Conservation (phyloP, 176 grass and related monocot species). For the Triticum monococcum region DNA sequence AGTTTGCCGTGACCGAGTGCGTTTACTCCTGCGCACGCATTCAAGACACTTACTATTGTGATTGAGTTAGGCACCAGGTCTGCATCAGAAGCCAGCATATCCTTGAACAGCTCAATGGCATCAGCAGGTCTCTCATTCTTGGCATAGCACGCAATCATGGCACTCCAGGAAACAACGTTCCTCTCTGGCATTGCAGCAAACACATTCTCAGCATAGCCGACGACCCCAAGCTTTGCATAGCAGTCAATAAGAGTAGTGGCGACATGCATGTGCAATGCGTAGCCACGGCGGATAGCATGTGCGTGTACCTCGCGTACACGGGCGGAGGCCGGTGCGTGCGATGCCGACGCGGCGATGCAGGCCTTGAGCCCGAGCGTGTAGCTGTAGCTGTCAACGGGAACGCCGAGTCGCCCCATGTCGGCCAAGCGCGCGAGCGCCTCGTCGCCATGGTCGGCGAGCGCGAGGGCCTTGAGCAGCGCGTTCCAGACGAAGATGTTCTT, state of each 20-base stretch:
- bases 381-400: constrained; percentile 71
- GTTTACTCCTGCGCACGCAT: constrained; percentile 55
- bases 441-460: constrained; percentile 55
- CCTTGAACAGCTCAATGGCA: constrained; percentile 64
- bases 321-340: constrained; percentile 10
- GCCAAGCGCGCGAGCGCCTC: constrained; percentile 51
- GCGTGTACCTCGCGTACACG: constrained; percentile 68
- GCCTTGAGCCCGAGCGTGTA: constrained; percentile 78
- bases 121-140: constrained; percentile 76
- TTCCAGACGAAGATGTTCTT: constrained; percentile 92
- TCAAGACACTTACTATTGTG: constrained; percentile 56
- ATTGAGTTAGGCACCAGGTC: constrained; percentile 55
- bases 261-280: constrained; percentile 48
- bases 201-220: constrained; percentile 42
- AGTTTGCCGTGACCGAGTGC: constrained; percentile 57
- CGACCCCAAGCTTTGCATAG: constrained; percentile 70
- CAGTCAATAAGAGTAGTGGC: constrained; percentile 84
- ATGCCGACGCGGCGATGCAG: constrained; percentile 62
- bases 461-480: constrained; percentile 66
- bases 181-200: constrained; percentile 59
- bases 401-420: constrained; percentile 54
- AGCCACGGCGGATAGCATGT: constrained; percentile 31
- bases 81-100: constrained; percentile 58
- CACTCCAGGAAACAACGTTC: constrained; percentile 87
- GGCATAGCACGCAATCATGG: constrained; percentile 85